Percentiles rank a stretch among this genome's conserved stretches.
These are phyloP conservation scores for Aureobasidium sp. DNA, from an alignment of 2,329 filamentous ascomycete species.

Conservation along the genomic window DNA sequence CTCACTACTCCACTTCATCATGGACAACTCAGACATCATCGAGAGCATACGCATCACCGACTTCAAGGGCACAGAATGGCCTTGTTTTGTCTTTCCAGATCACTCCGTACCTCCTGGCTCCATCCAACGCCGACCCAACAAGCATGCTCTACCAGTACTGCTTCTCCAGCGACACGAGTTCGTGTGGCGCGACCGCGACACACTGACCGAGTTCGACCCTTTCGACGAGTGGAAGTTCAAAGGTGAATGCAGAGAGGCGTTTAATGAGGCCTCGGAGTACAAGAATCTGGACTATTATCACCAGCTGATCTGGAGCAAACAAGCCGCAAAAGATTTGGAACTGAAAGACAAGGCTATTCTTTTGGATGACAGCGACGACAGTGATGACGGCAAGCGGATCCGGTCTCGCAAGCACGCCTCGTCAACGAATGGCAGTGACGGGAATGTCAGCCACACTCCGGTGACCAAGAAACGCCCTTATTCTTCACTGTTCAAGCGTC, in stretches of 20 bases:
- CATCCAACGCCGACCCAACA: not conserved
- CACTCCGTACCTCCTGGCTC: not conserved
- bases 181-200: not conserved
- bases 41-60: not conserved
- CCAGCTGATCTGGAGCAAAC: not conserved
- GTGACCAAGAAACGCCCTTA: not conserved
- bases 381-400: not conserved
- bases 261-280: not conserved
- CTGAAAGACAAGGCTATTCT: not conserved
- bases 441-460: not conserved
- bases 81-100: conserved; percentile 2
- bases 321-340: not conserved
- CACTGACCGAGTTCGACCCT: not conserved
- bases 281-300: not conserved
- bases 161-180: not conserved
- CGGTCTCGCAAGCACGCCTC: not conserved
- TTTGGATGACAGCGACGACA: not conserved
- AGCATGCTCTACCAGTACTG: not conserved
- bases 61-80: not conserved
- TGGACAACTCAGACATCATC: not conserved
- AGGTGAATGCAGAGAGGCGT: not conserved
- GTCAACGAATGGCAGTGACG: not conserved
- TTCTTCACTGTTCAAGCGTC: not conserved
- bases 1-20: not conserved
- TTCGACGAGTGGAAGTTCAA: not conserved